Conservation (phyloP, 495 filamentous ascomycete genomes). For the Corynascus novoguineensis region DNA sequence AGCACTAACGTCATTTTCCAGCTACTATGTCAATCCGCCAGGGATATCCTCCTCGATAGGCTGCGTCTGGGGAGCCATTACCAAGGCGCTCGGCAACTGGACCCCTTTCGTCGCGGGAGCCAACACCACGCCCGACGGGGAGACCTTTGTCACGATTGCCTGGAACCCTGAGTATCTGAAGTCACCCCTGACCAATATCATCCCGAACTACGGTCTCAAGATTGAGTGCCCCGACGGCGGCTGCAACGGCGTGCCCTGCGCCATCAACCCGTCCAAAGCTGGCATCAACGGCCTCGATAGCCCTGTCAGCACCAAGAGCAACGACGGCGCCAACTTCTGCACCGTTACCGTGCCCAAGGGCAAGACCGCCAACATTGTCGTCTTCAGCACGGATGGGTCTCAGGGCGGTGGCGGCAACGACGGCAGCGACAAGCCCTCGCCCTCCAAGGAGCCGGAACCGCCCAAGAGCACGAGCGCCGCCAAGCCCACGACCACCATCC, state of each 20-base stretch:
- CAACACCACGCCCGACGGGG: slow-evolving; percentile 59
- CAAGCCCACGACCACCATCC: neutral
- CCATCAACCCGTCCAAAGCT: slow-evolving; percentile 60
- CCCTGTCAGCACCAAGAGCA: slow-evolving; percentile 52
- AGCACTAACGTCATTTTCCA: slow-evolving; percentile 27
- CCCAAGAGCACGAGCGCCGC: slow-evolving; percentile 13
- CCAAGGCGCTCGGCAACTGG: slow-evolving; percentile 72
- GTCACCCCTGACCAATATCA: slow-evolving; percentile 49
- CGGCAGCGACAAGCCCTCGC: neutral
- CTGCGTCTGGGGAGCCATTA: slow-evolving; percentile 65
- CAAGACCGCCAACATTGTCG: slow-evolving; percentile 60
- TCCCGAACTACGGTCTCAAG: slow-evolving; percentile 63
- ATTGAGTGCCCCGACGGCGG: slow-evolving; percentile 61
- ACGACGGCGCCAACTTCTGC: slow-evolving; percentile 68
- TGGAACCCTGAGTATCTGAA: slow-evolving; percentile 75
- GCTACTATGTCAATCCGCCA: slow-evolving; percentile 76
- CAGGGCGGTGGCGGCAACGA: neutral
- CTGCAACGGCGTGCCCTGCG: slow-evolving; percentile 71
- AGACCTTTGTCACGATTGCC: slow-evolving; percentile 70
- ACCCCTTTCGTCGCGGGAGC: slow-evolving; percentile 72
- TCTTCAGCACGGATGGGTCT: slow-evolving; percentile 45
- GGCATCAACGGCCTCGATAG: slow-evolving; percentile 52
- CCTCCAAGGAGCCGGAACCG: slow-evolving; percentile 6
- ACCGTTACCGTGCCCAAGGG: slow-evolving; percentile 73
- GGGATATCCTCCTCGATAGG: slow-evolving; percentile 54